These are phyloP conservation scores for Myrmaecium sp. DNA, from an alignment of 2,329 filamentous ascomycete genomes.

Conservation along the genomic window DNA sequence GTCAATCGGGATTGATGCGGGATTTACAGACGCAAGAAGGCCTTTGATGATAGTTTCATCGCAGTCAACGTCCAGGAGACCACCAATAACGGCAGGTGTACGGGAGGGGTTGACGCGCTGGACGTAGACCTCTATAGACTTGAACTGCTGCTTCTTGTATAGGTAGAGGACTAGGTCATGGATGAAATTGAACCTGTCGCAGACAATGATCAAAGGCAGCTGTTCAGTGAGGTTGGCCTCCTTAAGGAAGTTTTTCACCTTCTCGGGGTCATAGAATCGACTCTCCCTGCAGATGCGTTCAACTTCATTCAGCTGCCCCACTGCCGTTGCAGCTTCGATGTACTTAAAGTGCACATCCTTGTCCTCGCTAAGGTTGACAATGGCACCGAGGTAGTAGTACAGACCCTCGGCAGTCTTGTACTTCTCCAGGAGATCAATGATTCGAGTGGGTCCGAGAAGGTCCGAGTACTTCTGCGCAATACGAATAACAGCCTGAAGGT, in stretches of 20 bases:
- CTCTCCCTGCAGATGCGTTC: conserved; percentile 94
- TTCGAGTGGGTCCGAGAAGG: conserved; percentile 65
- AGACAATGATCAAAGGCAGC: conserved; percentile 92
- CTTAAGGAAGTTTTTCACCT: conserved; percentile 98
- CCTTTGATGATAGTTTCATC: conserved; percentile 94
- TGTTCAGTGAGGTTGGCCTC: conserved; percentile 86
- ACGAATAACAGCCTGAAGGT: conserved; percentile 84
- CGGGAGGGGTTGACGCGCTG: conserved; percentile 87
- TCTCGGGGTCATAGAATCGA: conserved; percentile 73
- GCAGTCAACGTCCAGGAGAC: conserved; percentile 88
- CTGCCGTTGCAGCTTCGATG: conserved; percentile 88
- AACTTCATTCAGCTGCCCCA: conserved; percentile 87
- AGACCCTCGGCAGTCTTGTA: conserved; percentile 94
- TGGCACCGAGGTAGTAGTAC: conserved; percentile 95
- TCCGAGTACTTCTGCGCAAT: conserved; percentile 97
- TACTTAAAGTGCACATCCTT: conserved; percentile 98
- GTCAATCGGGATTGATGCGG: conserved; percentile 77
- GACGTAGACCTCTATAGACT: conserved; percentile 95
- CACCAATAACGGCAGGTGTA: conserved; percentile 84
- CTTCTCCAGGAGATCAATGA: conserved; percentile 93
- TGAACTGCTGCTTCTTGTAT: conserved; percentile 98
- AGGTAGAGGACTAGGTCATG: conserved; percentile 92
- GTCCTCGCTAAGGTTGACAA: conserved; percentile 93
- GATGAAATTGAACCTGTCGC: conserved; percentile 98
- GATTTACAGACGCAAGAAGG: conserved; percentile 68